phyloP scores from a whole-genome alignment of 1,284 basidiomycete species.

The Sutorius eximius region DNA sequence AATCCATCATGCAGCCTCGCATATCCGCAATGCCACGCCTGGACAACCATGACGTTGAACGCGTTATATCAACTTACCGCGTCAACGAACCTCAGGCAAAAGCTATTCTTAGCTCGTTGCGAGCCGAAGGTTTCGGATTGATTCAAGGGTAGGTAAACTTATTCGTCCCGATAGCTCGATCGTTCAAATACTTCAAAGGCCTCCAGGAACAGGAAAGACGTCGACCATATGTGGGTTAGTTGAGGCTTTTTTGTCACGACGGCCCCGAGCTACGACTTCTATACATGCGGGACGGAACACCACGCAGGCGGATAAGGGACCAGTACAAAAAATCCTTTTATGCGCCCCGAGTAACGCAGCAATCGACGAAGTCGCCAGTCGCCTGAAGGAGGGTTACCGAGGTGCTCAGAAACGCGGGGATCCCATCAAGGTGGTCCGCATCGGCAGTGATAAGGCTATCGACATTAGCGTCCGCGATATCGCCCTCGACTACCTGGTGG shows the following conservation, averaged over 20 bases:
- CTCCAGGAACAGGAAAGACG: constrained; percentile 98
- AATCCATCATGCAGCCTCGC: constrained; percentile 68
- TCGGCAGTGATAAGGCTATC: constrained; percentile 81
- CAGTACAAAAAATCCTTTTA: constrained; percentile 77
- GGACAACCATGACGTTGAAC: constrained; percentile 56
- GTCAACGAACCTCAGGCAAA: constrained; percentile 95
- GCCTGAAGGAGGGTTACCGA: constrained; percentile 79
- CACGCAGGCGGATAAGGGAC: constrained; percentile 47
- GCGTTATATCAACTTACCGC: constrained; percentile 69
- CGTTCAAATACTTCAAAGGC: constrained; percentile 42
- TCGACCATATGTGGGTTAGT: constrained; percentile 98
- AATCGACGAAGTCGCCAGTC: constrained; percentile 93
- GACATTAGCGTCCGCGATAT: constrained; percentile 85
- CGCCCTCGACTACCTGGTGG: constrained; percentile 84
- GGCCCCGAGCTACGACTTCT: constrained; percentile 47
- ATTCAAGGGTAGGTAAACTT: constrained; percentile 83
- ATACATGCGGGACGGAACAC: constrained; percentile 48
- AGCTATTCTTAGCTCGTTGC: constrained; percentile 81
- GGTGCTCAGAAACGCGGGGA: constrained; percentile 56
- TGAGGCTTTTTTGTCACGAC: constrained; percentile 73
- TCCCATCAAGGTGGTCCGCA: constrained; percentile 81
- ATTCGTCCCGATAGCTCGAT: constrained; percentile 1
- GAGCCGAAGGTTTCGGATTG: constrained; percentile 79
- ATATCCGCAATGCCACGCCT: constrained; percentile 51
- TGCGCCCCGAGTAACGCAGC: constrained; percentile 99